phyloP scores from a whole-genome alignment of 768 basidiomycete species.

The Hypholoma sublateritium region DNA sequence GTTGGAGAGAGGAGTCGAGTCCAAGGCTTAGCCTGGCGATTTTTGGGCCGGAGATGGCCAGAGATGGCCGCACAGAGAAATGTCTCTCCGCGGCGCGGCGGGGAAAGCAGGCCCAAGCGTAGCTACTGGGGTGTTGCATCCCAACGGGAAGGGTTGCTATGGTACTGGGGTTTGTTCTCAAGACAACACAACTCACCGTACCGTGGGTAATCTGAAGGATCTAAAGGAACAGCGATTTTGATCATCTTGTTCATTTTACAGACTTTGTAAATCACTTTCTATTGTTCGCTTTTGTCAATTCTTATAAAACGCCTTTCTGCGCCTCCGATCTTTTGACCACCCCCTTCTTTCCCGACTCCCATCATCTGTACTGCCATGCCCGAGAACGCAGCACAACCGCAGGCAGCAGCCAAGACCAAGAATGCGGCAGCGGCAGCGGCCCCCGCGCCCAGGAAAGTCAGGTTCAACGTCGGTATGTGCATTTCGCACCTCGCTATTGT shows the following conservation, averaged over 20 bases:
- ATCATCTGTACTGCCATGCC: conserved; percentile 22
- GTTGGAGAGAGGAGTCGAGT: no score
- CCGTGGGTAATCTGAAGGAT: conserved; percentile 19
- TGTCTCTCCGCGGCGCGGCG: no score
- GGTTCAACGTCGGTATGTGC: conserved; percentile 78
- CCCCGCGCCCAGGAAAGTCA: conserved; percentile 76
- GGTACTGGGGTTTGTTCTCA: conserved; percentile 16
- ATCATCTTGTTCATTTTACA: conserved; percentile 8
- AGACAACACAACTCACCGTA: conserved; percentile 11
- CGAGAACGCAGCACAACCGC: conserved; percentile 23
- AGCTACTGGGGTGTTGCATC: conserved; percentile 2
- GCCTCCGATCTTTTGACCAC: conserved; percentile 13
- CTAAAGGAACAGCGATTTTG: conserved; percentile 16
- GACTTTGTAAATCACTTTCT: conserved; percentile 21
- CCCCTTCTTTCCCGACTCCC: conserved; percentile 16
- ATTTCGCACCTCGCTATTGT: conserved; percentile 5
- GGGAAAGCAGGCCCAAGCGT: not conserved
- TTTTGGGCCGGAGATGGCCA: no score
- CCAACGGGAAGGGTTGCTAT: conserved; percentile 16
- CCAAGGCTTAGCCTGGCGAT: no score
- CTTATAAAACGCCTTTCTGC: conserved; percentile 24
- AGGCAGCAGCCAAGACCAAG: conserved; percentile 34
- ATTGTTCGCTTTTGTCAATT: conserved; percentile 18
- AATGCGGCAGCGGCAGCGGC: conserved; percentile 41
- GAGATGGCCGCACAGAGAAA: no score